Evolutionary conservation across 2,329 filamentous ascomycete species (phyloP), one percentile per base, ranked within the genome.

Genomic region (Pseudopithomyces maydicus): DNA sequence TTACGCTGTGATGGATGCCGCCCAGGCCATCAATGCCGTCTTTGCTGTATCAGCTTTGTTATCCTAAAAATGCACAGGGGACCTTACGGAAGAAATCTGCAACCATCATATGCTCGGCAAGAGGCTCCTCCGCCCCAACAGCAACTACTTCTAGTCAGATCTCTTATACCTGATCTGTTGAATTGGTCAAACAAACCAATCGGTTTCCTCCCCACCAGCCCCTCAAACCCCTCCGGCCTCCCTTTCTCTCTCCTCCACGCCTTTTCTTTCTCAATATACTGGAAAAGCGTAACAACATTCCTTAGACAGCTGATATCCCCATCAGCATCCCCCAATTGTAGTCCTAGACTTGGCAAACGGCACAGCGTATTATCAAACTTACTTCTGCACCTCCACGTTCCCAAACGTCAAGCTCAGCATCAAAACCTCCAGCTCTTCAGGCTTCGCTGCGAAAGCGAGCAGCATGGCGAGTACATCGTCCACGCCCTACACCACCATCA

Each of bases 331-430:
- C 22, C 47, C 33, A 20, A 5, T 6, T 14, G 3, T 14, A 36
- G 5, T n/a, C 12, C 5, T 11, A 6, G 35, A 36, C 11, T n/a
- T 36, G 12, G 12, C 14, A 11, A 14, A 36, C 14, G 35, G 6
- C 12, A n/a, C 15, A 36, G 35, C 12, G 51, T 10, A 51, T 38
- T 36, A 23, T 15, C 20, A 44, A 47, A 54, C 79, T 58, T 75
- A 92, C 90, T 87, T 93, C 61, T 92, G 84, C 15, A 97, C 86
- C 65, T 93, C 88, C 20, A 98, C 91, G 73, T 99, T 99, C 55
- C 95, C 95, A 75, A 95, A 97, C 0, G 93, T 97, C 58, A 97
- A 84, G 1, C 92, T 96, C 55, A 99, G 83, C 76, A 98, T 84
- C 45, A 90, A 77, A 35, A 98, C 81, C 74, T 98, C 91, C 20